Conservation (phyloP, 306 rosid species). For the Begonia peltatifolia region DNA sequence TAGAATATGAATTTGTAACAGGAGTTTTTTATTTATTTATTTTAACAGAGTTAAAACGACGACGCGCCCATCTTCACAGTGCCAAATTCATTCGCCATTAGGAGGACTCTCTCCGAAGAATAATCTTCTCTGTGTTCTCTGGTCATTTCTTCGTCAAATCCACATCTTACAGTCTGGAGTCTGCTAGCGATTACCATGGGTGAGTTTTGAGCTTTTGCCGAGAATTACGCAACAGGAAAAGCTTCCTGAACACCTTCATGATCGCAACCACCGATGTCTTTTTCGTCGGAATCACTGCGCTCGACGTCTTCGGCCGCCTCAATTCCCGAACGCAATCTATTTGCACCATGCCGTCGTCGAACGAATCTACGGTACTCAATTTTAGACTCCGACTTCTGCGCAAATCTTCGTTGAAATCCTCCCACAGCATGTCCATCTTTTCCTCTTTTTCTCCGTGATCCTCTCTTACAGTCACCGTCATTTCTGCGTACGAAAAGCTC, state of each 20-base stretch:
- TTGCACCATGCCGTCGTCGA: slow-evolving; percentile 6
- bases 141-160: no score
- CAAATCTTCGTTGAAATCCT: slow-evolving; percentile 11
- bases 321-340: not conserved
- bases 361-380: slow-evolving; percentile 1
- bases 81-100: no score
- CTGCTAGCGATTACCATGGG: not conserved
- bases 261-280: slow-evolving; percentile 3
- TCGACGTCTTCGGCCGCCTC: not conserved
- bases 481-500: slow-evolving; percentile 1
- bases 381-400: slow-evolving; percentile 8
- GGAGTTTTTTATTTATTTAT: no score
- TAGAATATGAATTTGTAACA: no score
- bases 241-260: slow-evolving; percentile 10
- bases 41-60: no score
- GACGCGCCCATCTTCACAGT: no score
- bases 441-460: not conserved
- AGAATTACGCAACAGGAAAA: slow-evolving; percentile 6
- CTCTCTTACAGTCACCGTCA: not conserved
- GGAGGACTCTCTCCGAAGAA: no score
- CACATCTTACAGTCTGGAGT: no score
- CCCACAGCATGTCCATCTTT: slow-evolving; percentile 12
- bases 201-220: slow-evolving; percentile 11
- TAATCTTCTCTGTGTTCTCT: no score
- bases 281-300: slow-evolving; percentile 2